phyloP scores from a whole-genome alignment of 1,284 basidiomycete genomes.

The Ganoderma boninense region DNA sequence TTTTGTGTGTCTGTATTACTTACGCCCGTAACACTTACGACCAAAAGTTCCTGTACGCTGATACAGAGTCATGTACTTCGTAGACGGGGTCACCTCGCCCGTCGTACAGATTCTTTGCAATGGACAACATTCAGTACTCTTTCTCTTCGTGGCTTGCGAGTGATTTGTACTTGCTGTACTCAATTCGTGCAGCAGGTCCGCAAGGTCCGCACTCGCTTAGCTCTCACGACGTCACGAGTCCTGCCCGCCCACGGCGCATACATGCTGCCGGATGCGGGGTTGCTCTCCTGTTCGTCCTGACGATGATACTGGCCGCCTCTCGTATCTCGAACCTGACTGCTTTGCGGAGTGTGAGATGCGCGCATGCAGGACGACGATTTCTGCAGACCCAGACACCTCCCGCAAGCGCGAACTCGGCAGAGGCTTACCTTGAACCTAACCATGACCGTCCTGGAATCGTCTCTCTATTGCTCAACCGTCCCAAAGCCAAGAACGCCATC shows the following conservation, averaged over 20 bases:
- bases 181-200: too few relatives aligned
- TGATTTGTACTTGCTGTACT: too few relatives aligned
- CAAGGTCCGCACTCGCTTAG: slow-evolving; percentile 18
- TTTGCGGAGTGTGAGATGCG: neutral
- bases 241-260: neutral
- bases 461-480: slow-evolving; percentile 81
- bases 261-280: slow-evolving; percentile 16
- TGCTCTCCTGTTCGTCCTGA: neutral
- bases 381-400: slow-evolving; percentile 18
- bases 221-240: slow-evolving; percentile 21
- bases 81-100: slow-evolving; percentile 3
- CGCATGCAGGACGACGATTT: slow-evolving; percentile 17
- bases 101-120: slow-evolving; percentile 25
- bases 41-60: slow-evolving; percentile 23
- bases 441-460: slow-evolving; percentile 59
- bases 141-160: neutral
- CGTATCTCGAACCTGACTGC: slow-evolving; percentile 8
- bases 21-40: slow-evolving; percentile 4
- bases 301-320: slow-evolving; percentile 10
- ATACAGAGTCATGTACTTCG: slow-evolving; percentile 23
- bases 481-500: slow-evolving; percentile 90
- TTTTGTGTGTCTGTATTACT: slow-evolving; percentile 13
- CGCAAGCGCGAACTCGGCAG: slow-evolving; percentile 18
- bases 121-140: slow-evolving; percentile 9
- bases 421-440: slow-evolving; percentile 69